Evolutionary conservation across 768 basidiomycete species (phyloP).

Genomic region (Tylopilus cervinicoccineus): DNA sequence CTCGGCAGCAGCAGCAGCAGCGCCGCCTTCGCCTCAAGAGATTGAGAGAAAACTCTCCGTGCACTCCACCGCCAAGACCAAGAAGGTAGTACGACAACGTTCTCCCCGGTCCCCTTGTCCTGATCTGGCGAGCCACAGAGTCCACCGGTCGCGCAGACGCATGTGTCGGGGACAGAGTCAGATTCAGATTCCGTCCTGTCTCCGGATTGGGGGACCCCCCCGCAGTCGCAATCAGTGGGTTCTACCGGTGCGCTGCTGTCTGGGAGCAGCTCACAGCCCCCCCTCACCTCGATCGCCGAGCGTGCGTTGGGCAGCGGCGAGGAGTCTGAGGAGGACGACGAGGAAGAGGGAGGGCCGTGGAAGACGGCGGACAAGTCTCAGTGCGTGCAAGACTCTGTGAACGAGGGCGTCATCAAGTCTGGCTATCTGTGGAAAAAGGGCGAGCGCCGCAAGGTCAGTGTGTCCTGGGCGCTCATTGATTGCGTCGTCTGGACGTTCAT

Average conservation of each 20-base stretch:
- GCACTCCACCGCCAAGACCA: conserved; percentile 54
- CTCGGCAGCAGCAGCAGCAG: conserved; percentile 32
- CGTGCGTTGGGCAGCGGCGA: conserved; percentile 66
- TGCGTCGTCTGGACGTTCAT: conserved; percentile 1
- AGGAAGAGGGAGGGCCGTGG: conserved; percentile 65
- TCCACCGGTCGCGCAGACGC: conserved; percentile 27
- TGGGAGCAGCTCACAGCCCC: conserved; percentile 41
- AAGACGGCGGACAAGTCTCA: conserved; percentile 45
- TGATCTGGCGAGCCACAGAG: conserved; percentile 26
- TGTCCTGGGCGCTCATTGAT: not conserved
- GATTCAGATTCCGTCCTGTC: conserved; percentile 73
- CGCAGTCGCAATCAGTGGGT: conserved; percentile 33
- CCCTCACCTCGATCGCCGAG: conserved; percentile 76
- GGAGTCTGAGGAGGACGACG: conserved; percentile 74
- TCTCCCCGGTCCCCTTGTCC: conserved; percentile 2
- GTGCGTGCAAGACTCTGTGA: conserved; percentile 45
- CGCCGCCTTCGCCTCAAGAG: conserved; percentile 83
- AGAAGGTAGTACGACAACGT: conserved; percentile 36
- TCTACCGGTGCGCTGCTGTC: conserved; percentile 28
- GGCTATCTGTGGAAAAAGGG: conserved; percentile 99
- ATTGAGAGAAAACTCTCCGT: conserved; percentile 82
- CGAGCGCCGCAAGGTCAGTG: conserved; percentile 85
- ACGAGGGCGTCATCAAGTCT: conserved; percentile 77
- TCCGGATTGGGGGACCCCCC: conserved; percentile 46
- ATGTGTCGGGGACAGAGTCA: conserved; percentile 76